A percentile compares a stretch with the other conserved stretches of the same genome.
These are phyloP conservation scores for Mortierella claussenii DNA, from an alignment of 192 early-diverging fungal genomes.

Conservation along the genomic window DNA sequence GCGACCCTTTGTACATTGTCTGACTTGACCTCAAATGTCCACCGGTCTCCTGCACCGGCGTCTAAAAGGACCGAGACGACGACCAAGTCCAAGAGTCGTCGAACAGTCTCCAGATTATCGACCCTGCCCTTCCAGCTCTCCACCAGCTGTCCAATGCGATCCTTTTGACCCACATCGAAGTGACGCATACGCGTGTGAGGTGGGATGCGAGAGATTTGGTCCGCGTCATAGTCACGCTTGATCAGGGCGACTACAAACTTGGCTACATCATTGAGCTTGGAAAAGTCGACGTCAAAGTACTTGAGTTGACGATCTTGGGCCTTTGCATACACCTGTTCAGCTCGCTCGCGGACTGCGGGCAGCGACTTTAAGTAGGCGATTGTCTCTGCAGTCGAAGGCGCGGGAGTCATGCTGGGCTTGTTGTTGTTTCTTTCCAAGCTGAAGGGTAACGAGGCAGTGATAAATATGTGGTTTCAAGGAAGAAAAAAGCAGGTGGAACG, in stretches of 20 bases:
- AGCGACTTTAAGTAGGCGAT: conserved; percentile 72
- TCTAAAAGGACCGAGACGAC: conserved; percentile 92
- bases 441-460: too few species aligned
- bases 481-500: too few species aligned
- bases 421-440: too few species aligned
- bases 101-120: conserved; percentile 62
- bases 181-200: conserved; percentile 91
- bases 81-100: conserved; percentile 85
- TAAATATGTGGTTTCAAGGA: too few species aligned
- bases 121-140: conserved; percentile 57
- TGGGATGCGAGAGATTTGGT: conserved; percentile 71
- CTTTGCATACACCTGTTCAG: conserved; percentile 68
- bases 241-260: conserved; percentile 75
- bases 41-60: conserved; percentile 88
- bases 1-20: conserved; percentile 53
- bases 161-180: conserved; percentile 70
- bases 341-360: conserved; percentile 78
- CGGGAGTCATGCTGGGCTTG: conserved; percentile 17
- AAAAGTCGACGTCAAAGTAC: conserved; percentile 78
- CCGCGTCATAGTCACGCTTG: conserved; percentile 71
- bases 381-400: conserved; percentile 44
- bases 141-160: conserved; percentile 60
- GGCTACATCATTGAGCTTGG: conserved; percentile 72
- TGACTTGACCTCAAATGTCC: conserved; percentile 74
- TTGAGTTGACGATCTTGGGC: conserved; percentile 63